These are phyloP conservation scores for Saccharomycopsis guyanensis DNA, from an alignment of 805 yeast species.

Conservation along the genomic window DNA sequence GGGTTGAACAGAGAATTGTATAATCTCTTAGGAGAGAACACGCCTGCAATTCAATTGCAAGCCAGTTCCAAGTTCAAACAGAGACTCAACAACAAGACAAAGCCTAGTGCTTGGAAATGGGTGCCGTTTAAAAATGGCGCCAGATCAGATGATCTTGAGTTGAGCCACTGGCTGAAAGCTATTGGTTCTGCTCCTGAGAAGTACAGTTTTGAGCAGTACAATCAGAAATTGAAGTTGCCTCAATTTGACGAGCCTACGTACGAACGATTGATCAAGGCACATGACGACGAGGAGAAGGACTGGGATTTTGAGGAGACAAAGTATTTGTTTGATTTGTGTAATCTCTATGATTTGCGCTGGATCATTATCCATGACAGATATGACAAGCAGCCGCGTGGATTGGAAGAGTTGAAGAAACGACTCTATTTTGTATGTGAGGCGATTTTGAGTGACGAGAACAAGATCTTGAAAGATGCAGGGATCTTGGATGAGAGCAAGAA, in stretches of 20 bases:
- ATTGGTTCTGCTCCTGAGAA: constrained; percentile 34
- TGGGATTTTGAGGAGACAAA: constrained; percentile 79
- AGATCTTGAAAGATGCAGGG: constrained; percentile 18
- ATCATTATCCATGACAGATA: constrained; percentile 58
- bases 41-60: constrained; percentile 55
- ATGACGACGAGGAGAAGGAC: constrained; percentile 26
- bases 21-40: constrained; percentile 81
- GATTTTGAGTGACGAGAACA: constrained; percentile 37
- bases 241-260: constrained; percentile 57
- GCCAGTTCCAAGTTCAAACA: constrained; percentile 11
- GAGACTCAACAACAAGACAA: constrained; percentile 31
- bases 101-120: constrained; percentile 79
- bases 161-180: constrained; percentile 87
- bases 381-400: constrained; percentile 33
- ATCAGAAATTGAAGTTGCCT: constrained; percentile 64
- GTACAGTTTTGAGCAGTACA: constrained; percentile 71
- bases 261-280: constrained; percentile 39
- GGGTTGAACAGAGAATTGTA: constrained; percentile 90
- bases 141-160: constrained; percentile 41
- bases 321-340: constrained; percentile 68
- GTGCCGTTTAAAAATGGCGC: constrained; percentile 51
- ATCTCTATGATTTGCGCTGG: constrained; percentile 47
- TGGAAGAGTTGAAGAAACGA: constrained; percentile 80
- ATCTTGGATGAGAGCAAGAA: constrained; percentile 33
- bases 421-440: constrained; percentile 64